These are phyloP conservation scores for Exophiala mesophila DNA, from an alignment of 2,329 filamentous ascomycete species.

Conservation along the genomic window DNA sequence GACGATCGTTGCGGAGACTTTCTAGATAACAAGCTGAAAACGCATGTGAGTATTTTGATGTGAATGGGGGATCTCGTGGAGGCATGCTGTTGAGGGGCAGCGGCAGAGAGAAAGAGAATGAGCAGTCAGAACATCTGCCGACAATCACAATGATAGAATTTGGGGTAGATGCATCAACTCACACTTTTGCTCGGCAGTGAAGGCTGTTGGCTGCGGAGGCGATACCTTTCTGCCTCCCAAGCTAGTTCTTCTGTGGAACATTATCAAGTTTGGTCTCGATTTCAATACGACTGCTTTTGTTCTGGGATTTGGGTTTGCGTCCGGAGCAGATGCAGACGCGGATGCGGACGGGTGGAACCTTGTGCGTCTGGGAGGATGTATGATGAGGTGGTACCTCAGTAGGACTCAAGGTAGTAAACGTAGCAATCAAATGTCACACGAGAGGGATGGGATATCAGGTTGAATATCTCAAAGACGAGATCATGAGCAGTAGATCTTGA, in stretches of 20 bases:
- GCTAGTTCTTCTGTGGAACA: constrained; percentile 36
- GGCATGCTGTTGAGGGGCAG: constrained; percentile 5
- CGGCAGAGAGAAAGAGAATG: neutral
- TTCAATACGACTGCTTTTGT: neutral
- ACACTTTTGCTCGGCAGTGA: constrained; percentile 45
- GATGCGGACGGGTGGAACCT: too few relatives aligned
- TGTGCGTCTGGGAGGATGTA: too few relatives aligned
- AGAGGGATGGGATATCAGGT: too few relatives aligned
- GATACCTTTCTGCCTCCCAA: constrained; percentile 41
- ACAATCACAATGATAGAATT: too few relatives aligned
- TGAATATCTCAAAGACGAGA: too few relatives aligned
- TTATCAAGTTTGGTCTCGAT: constrained; percentile 22
- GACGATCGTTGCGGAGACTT: constrained; percentile 54
- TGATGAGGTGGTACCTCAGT: too few relatives aligned
- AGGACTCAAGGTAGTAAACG: too few relatives aligned
- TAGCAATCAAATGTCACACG: too few relatives aligned
- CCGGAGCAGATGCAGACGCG: too few relatives aligned
- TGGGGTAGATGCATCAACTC: constrained; percentile 24
- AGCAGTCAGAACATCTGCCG: neutral
- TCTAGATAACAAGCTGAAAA: constrained; percentile 54
- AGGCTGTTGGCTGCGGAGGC: constrained; percentile 43
- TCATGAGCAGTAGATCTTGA: too few relatives aligned
- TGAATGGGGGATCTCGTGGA: constrained; percentile 21
- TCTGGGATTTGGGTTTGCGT: too few relatives aligned
- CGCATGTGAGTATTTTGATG: constrained; percentile 23